These are phyloP conservation scores for Neonectria punicea DNA, from an alignment of 2,329 filamentous ascomycete species.

Conservation along the genomic window DNA sequence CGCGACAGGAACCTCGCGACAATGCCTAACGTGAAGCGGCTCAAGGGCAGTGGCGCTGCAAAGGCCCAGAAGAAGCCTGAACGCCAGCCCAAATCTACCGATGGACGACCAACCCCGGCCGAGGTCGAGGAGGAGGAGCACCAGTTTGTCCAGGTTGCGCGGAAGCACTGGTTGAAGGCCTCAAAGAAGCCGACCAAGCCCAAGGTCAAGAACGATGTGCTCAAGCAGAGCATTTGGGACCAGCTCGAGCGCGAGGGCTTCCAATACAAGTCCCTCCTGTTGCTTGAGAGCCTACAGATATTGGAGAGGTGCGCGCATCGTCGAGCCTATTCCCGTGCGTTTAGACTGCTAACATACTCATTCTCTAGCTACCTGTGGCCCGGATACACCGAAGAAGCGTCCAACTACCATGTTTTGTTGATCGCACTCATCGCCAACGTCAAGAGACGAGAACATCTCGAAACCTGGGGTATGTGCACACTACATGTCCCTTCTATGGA, in stretches of 20 bases:
- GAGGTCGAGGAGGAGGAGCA: constrained; percentile 78
- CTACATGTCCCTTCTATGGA: neutral
- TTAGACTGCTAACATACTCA: constrained; percentile 39
- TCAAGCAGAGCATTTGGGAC: constrained; percentile 92
- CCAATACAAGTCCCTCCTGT: constrained; percentile 78
- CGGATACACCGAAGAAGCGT: constrained; percentile 86
- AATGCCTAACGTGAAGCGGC: constrained; percentile 71
- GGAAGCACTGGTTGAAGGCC: constrained; percentile 83
- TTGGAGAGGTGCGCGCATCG: constrained; percentile 73
- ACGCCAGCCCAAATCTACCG: constrained; percentile 52
- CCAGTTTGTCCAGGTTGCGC: constrained; percentile 80
- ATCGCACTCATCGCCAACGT: constrained; percentile 87
- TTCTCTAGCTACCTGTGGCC: constrained; percentile 86
- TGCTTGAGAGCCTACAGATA: constrained; percentile 89
- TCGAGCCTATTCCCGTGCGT: constrained; percentile 16
- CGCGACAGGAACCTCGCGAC: constrained; percentile 33
- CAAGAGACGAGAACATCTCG: constrained; percentile 86
- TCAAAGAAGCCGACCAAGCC: constrained; percentile 69
- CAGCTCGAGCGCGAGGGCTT: constrained; percentile 85
- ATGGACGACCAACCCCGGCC: constrained; percentile 65
- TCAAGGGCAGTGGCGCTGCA: constrained; percentile 63
- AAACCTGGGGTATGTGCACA: constrained; percentile 78
- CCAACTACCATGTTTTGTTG: constrained; percentile 90
- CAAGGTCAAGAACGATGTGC: constrained; percentile 83
- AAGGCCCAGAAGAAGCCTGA: constrained; percentile 48